phyloP scores from a whole-genome alignment of 2,329 filamentous ascomycete species.

The Aureobasidium leucospermi region DNA sequence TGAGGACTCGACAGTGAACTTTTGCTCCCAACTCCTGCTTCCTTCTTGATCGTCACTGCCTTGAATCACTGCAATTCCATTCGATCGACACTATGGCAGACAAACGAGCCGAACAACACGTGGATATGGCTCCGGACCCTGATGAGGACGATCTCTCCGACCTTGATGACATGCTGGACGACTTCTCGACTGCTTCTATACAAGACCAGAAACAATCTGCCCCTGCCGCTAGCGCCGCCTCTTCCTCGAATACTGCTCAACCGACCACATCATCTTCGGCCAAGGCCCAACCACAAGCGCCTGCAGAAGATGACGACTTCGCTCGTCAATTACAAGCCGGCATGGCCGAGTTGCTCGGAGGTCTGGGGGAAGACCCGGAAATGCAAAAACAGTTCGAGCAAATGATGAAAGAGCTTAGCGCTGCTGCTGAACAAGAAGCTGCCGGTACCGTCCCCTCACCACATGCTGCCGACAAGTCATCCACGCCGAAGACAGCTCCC shows the following conservation, averaged over 20 bases:
- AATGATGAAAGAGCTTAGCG: conserved; percentile 63
- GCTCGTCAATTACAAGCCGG: conserved; percentile 79
- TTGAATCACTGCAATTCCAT: background rate
- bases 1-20: background rate
- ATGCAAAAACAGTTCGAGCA: conserved; percentile 73
- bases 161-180: conserved; percentile 82
- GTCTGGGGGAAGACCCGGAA: conserved; percentile 54
- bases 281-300: conserved; percentile 21
- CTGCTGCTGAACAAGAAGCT: conserved; percentile 27
- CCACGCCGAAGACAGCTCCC: conserved; percentile 18
- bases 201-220: conserved; percentile 38
- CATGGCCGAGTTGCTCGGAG: conserved; percentile 76
- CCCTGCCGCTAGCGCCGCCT: conserved; percentile 15
- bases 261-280: conserved; percentile 18
- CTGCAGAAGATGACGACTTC: conserved; percentile 63
- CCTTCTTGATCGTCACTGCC: background rate
- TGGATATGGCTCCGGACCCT: conserved; percentile 58
- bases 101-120: conserved; percentile 17
- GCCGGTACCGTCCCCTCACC: conserved; percentile 16
- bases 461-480: conserved; percentile 17
- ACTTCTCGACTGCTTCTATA: conserved; percentile 66
- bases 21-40: background rate
- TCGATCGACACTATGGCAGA: conserved; percentile 21
- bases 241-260: conserved; percentile 21
- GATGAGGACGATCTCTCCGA: conserved; percentile 92